Conservation (phyloP, 2,329 filamentous ascomycete genomes). For the Ophiostoma ulmi region DNA sequence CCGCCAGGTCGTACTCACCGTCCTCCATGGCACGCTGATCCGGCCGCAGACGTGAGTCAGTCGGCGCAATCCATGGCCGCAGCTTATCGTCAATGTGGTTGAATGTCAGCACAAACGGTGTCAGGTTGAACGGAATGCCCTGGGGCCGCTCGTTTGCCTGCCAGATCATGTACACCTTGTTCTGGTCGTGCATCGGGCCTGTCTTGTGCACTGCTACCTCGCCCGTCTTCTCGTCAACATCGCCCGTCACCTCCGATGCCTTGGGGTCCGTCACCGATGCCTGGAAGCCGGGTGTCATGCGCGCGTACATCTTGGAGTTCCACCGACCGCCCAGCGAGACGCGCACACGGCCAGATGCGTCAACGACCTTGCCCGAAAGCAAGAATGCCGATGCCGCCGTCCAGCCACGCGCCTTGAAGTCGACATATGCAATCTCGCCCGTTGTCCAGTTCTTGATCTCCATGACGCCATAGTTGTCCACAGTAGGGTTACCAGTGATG, state of each 20-base stretch:
- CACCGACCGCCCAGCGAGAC: conserved; percentile 91
- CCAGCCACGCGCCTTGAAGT: conserved; percentile 96
- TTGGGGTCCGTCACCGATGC: conserved; percentile 46
- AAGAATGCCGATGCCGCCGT: conserved; percentile 89
- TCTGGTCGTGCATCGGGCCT: conserved; percentile 56
- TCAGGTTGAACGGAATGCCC: conserved; percentile 93
- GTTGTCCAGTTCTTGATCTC: conserved; percentile 97
- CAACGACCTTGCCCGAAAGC: conserved; percentile 78
- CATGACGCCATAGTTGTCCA: conserved; percentile 98
- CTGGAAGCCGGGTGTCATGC: conserved; percentile 86
- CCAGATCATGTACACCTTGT: conserved; percentile 85
- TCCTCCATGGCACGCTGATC: conserved; percentile 99
- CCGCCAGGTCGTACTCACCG: conserved; percentile 91
- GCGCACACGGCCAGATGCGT: conserved; percentile 69
- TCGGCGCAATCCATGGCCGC: conserved; percentile 72
- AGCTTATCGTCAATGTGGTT: conserved; percentile 89
- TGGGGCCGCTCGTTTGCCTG: conserved; percentile 74
- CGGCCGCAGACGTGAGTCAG: conserved; percentile 85
- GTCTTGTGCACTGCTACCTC: conserved; percentile 41
- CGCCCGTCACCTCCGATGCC: background rate
- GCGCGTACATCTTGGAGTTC: conserved; percentile 96
- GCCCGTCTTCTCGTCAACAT: conserved; percentile 33
- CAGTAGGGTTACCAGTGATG: conserved; percentile 89
- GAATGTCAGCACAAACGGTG: conserved; percentile 89
- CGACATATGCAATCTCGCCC: conserved; percentile 79